Base-by-base conservation (phyloP, 2,329 filamentous ascomycete genomes). In the Apiospora aurea region DNA sequence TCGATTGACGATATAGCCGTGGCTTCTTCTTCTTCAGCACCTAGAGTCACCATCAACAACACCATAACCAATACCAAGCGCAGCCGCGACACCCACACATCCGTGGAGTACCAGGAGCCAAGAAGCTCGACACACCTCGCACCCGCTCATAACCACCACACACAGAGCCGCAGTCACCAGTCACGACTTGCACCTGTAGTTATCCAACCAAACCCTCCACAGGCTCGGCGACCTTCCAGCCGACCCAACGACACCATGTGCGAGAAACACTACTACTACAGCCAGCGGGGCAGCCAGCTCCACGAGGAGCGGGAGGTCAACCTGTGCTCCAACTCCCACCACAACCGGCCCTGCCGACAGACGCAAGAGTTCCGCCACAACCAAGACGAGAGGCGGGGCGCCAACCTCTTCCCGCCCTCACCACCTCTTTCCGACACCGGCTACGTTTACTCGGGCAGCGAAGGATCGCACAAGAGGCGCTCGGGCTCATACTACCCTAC, bases 1-100 rank as follows among this genome's bases (percentile, higher is more conserved):
- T 70, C 66, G 70, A 71, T 70, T 73, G 72, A 73, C 67, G 51
- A 73, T 64, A 53, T 67, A 71, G 57, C 53, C 49, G 72, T 73
- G 72, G 70, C 72, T 34, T 69, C 71, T 26, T 69, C 71, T 26
- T 64, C 57, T n/a, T 8, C 34, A 2, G 26, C 67, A 46, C 67
- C 69, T 16, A 64, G 41, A 69, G 67, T 71, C 66, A 67, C 69
- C n/a, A 71, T 73, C 41, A 71, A 73, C 70, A 71, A 73, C 70
- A 73, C 72, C 34, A 26, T 73, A n/a, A 69, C 67, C 16, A 73
- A 70, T 4, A 18, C 51, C 41, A 71, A 68, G 67, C 49, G 57
- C 57, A 70, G 43, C 34, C 69, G 51, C 49, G 67, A 73, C 49
- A 13, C 67, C 44, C 70, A 72, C 69, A 38, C 69, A 34, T 41